These are phyloP conservation scores for Butyriboletus loyo DNA, from an alignment of 768 basidiomycete species.

Conservation along the genomic window DNA sequence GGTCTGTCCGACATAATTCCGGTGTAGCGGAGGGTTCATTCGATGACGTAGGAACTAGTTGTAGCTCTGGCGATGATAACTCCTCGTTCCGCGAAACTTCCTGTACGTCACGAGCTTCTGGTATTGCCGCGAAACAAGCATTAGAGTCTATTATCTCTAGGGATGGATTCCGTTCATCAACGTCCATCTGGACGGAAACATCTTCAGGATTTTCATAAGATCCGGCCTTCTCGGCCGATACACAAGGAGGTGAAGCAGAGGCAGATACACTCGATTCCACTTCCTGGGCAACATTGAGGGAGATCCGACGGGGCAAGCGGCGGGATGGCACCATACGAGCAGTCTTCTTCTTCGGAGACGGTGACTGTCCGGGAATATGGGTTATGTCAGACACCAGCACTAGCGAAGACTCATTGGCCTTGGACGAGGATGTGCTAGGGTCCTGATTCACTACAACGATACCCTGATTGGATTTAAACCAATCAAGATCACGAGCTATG, in stretches of 20 bases:
- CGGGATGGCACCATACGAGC: conserved; percentile 27
- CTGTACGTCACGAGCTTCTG: background rate
- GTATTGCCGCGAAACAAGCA: background rate
- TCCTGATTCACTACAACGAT: background rate
- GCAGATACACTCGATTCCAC: background rate
- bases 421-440: background rate
- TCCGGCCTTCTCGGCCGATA: background rate
- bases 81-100: background rate
- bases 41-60: background rate
- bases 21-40: background rate
- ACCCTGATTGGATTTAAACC: conserved; percentile 23
- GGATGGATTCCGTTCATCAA: background rate
- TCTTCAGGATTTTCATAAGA: background rate
- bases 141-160: background rate
- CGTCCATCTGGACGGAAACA: background rate
- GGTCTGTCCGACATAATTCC: background rate
- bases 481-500: conserved; percentile 29
- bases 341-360: conserved; percentile 16
- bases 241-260: background rate
- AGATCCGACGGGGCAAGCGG: conserved; percentile 19
- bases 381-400: background rate
- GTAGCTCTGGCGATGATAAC: background rate
- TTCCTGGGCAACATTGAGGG: background rate
- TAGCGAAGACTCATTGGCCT: background rate
- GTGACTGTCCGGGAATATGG: background rate